A percentile compares a stretch with the other conserved stretches of the same genome.
phyloP scores from a whole-genome alignment of 768 basidiomycete genomes.

The Boletus coccyginus region DNA sequence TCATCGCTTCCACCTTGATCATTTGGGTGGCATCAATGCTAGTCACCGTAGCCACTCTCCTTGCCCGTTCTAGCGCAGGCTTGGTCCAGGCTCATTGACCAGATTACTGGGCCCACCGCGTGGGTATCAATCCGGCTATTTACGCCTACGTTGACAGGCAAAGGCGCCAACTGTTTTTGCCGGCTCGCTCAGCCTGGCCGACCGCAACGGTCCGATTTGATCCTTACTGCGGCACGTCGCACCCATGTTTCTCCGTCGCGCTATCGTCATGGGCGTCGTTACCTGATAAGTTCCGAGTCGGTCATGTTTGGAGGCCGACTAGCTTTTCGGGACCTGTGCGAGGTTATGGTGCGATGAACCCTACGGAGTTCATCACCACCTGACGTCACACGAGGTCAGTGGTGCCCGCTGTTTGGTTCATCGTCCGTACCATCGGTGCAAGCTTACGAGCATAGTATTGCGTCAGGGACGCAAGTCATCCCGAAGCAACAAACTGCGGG shows the following conservation, averaged over 20 bases:
- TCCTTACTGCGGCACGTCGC: not conserved
- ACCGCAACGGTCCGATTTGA: not conserved
- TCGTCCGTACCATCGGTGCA: not conserved
- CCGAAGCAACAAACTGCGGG: not conserved
- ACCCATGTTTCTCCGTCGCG: not conserved
- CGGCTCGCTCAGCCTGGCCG: not conserved
- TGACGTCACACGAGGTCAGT: slow-evolving; percentile 14
- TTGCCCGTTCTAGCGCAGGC: not conserved
- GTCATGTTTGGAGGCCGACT: not conserved
- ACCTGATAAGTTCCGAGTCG: not conserved
- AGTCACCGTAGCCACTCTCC: not conserved
- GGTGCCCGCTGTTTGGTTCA: not conserved
- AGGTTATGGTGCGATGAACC: not conserved
- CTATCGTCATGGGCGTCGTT: not conserved
- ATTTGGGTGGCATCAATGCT: too few relatives aligned
- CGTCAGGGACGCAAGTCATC: not conserved
- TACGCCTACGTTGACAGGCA: not conserved
- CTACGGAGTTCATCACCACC: not conserved
- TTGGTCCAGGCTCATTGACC: not conserved
- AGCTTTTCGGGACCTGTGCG: not conserved
- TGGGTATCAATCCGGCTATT: not conserved
- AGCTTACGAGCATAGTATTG: not conserved
- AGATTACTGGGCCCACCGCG: not conserved
- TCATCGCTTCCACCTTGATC: too few relatives aligned
- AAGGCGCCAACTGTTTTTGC: not conserved